A percentile compares a stretch with the other conserved stretches of the same genome.
These are phyloP conservation scores for Dictyophora rubrovolvata DNA, from an alignment of 768 basidiomycete species.

Conservation along the genomic window DNA sequence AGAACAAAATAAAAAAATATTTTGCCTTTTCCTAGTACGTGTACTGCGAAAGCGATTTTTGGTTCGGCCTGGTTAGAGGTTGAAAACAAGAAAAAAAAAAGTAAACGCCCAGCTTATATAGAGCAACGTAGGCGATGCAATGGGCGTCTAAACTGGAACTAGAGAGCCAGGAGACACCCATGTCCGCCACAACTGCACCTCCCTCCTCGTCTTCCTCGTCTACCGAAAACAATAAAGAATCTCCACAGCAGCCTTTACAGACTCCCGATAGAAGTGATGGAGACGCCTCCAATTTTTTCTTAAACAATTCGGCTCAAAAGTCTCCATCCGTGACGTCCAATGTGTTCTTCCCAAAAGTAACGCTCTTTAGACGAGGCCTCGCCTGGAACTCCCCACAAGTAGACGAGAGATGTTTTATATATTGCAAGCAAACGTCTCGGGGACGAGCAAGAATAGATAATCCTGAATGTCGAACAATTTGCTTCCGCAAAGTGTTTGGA, in stretches of 20 bases:
- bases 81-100: not conserved
- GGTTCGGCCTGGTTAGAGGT: slow-evolving; percentile 3
- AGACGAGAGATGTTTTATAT: slow-evolving; percentile 58
- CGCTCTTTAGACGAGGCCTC: not conserved
- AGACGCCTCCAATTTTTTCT: not conserved
- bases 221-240: not conserved
- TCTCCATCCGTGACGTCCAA: not conserved
- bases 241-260: not conserved
- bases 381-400: slow-evolving; percentile 37
- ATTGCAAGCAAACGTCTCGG: slow-evolving; percentile 46
- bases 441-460: slow-evolving; percentile 41
- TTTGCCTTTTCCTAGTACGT: slow-evolving; percentile 1
- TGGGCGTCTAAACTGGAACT: not conserved
- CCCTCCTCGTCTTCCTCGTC: not conserved
- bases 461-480: slow-evolving; percentile 49
- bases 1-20: not conserved
- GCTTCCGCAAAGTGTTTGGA: slow-evolving; percentile 55
- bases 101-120: slow-evolving; percentile 2
- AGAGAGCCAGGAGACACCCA: not conserved
- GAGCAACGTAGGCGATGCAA: not conserved
- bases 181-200: not conserved
- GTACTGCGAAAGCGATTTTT: slow-evolving; percentile 10
- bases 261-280: not conserved
- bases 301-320: not conserved
- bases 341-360: not conserved